These are phyloP conservation scores for Citrus reticulata DNA, from an alignment of 345 rosid genomes.

Conservation along the genomic window DNA sequence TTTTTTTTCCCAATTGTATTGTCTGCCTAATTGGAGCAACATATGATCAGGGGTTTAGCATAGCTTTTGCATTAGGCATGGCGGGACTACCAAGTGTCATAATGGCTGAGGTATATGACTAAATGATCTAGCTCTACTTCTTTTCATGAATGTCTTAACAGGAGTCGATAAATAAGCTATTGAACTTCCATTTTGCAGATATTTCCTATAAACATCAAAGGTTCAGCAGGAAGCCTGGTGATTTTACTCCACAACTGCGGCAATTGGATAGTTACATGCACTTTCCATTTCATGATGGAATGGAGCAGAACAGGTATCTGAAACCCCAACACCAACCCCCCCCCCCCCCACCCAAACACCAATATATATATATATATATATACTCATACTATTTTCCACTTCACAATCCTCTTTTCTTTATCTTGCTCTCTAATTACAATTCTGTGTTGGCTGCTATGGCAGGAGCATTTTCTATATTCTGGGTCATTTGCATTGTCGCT, in stretches of 20 bases:
- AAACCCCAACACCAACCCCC: not conserved
- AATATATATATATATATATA: too few species aligned
- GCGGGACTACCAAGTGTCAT: conserved; percentile 15
- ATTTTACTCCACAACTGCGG: not conserved
- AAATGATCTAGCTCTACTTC: too few species aligned
- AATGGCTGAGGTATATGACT: not conserved
- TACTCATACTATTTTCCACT: too few species aligned
- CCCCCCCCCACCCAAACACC: too few species aligned
- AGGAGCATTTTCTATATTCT: conserved; percentile 57
- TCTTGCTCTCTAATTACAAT: not conserved
- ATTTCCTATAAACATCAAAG: not conserved
- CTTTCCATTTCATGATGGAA: conserved; percentile 48
- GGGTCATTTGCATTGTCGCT: conserved; percentile 12
- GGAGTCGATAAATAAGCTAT: not conserved
- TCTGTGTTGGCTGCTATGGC: not conserved
- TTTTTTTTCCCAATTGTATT: too few species aligned
- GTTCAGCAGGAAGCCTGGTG: conserved; percentile 1
- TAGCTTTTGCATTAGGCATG: conserved; percentile 14
- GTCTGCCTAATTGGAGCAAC: too few species aligned
- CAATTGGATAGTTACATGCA: conserved; percentile 38
- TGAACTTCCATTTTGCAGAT: not conserved
- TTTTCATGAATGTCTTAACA: not conserved
- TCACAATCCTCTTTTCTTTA: not conserved
- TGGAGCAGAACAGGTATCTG: conserved; percentile 47
- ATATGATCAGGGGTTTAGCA: conserved; percentile 2